These are phyloP conservation scores for Pythium utonaiense DNA, from an alignment of 352 stramenopile genomes.

Conservation along the genomic window DNA sequence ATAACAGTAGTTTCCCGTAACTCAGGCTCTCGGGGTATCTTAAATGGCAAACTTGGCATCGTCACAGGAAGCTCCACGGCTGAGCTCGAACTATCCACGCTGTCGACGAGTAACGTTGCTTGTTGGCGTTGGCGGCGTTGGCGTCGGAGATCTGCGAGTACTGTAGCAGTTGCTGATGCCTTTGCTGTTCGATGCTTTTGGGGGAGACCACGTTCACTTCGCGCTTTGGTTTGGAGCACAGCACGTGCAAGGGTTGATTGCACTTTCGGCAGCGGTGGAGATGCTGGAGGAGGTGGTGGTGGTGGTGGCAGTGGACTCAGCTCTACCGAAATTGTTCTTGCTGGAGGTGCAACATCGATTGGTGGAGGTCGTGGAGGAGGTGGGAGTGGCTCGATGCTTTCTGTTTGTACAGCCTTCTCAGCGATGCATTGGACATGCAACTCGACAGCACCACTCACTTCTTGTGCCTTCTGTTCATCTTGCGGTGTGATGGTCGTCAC, in stretches of 20 bases:
- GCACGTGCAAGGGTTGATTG: background rate
- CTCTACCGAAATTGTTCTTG: background rate
- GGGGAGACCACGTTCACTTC: background rate
- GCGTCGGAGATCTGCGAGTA: slow-evolving; percentile 18
- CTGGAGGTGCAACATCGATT: background rate
- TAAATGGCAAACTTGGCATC: background rate
- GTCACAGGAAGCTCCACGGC: background rate
- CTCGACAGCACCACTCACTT: background rate
- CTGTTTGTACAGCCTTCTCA: slow-evolving; percentile 27
- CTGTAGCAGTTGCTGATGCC: background rate
- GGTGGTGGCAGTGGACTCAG: background rate
- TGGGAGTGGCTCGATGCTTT: background rate
- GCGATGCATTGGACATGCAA: slow-evolving; percentile 11
- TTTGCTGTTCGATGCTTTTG: background rate
- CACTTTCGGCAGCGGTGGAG: background rate
- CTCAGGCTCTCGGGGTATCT: no score
- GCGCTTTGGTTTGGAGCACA: background rate
- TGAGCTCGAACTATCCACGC: background rate
- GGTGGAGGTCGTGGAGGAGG: background rate
- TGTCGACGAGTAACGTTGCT: background rate
- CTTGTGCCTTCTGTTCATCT: background rate
- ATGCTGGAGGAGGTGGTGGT: background rate
- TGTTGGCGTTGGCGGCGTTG: slow-evolving; percentile 12
- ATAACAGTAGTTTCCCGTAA: no score
- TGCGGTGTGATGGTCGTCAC: no score